phyloP scores from a whole-genome alignment of 2,329 filamentous ascomycete genomes.

The Microdochium paspali region DNA sequence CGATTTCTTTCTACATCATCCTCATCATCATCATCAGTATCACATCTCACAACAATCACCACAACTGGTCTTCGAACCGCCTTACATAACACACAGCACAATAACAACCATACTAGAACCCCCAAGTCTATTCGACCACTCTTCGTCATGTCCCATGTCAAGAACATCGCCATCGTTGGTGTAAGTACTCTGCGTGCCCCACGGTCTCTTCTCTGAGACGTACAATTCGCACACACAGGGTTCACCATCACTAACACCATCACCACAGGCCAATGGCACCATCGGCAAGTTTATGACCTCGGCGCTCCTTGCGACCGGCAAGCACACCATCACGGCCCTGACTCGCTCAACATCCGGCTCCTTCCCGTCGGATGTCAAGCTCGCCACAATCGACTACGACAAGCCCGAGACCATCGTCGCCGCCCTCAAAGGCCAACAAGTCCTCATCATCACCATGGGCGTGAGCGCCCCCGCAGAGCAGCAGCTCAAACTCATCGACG shows the following conservation, averaged over 20 bases:
- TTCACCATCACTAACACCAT: not conserved
- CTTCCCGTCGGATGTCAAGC: conserved; percentile 31
- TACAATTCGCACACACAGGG: conserved; percentile 1
- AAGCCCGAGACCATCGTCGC: conserved; percentile 29
- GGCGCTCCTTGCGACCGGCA: conserved; percentile 32
- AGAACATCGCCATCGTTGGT: conserved; percentile 32
- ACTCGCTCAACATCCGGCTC: conserved; percentile 27
- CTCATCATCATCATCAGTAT: too few species aligned
- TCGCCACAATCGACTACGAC: conserved; percentile 30
- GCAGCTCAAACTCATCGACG: conserved; percentile 37
- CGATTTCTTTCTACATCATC: too few species aligned
- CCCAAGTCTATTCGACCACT: not conserved
- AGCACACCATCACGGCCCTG: conserved; percentile 39
- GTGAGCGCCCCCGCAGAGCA: conserved; percentile 30
- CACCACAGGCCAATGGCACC: conserved; percentile 25
- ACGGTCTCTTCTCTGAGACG: not conserved
- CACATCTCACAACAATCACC: too few species aligned
- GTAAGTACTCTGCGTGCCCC: conserved; percentile 18
- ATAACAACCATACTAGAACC: not conserved
- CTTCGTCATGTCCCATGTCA: conserved; percentile 12
- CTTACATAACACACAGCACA: too few species aligned
- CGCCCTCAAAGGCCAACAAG: conserved; percentile 43
- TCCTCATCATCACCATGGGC: conserved; percentile 42
- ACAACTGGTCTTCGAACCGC: too few species aligned
- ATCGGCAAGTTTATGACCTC: conserved; percentile 25